Percentiles rank a stretch among this genome's conserved stretches.
Conservation (phyloP, 148 eudicot genomes). For the Chenopodium suecicum region DNA sequence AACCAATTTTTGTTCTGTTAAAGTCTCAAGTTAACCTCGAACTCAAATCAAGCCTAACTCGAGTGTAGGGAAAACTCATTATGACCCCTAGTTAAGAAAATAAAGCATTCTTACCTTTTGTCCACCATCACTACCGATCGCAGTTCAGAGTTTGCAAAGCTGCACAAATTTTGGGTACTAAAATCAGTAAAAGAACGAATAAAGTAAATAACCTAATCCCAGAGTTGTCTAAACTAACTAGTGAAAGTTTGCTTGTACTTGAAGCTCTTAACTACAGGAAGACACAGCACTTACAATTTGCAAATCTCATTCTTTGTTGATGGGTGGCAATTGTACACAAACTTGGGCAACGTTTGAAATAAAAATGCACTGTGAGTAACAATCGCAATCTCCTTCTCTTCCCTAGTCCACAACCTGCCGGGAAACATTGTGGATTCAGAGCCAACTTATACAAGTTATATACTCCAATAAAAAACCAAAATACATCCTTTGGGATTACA, state of each 20-base stretch:
- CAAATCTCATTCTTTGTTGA: slow-evolving; percentile 44
- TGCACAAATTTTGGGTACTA: slow-evolving; percentile 24
- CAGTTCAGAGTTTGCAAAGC: slow-evolving; percentile 74
- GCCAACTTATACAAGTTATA: neutral
- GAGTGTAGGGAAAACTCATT: too few species aligned
- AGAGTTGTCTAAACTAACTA: neutral
- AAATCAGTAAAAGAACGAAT: slow-evolving; percentile 1
- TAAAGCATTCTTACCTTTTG: slow-evolving; percentile 39
- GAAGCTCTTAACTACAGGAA: neutral
- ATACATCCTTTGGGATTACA: neutral
- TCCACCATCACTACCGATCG: slow-evolving; percentile 65
- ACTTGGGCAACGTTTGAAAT: slow-evolving; percentile 42
- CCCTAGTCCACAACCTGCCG: slow-evolving; percentile 64
- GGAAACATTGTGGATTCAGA: neutral
- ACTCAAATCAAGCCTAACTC: neutral
- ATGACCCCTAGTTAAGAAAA: neutral
- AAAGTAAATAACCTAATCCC: neutral
- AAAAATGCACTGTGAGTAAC: slow-evolving; percentile 76
- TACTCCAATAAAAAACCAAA: neutral
- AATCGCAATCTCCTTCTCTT: slow-evolving; percentile 77
- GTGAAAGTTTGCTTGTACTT: neutral
- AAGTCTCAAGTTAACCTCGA: neutral
- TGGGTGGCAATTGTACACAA: slow-evolving; percentile 60
- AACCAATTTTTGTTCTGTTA: neutral
- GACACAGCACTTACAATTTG: slow-evolving; percentile 45